These are phyloP conservation scores for Paxillus ammoniavirescens DNA, from an alignment of 768 basidiomycete species.

Conservation along the genomic window DNA sequence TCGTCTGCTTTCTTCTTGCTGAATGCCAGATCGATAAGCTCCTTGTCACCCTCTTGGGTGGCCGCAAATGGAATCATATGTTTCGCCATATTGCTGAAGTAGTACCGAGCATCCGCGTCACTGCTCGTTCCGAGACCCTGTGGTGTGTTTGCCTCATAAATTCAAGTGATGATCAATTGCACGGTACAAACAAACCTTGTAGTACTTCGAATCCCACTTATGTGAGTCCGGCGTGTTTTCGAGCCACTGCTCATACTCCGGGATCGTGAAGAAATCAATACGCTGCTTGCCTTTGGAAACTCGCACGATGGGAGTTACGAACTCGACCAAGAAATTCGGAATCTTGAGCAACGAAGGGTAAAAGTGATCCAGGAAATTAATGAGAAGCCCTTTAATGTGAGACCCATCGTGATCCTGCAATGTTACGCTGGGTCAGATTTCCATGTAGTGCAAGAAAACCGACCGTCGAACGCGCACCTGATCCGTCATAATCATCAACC, in stretches of 20 bases:
- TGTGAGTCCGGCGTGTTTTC: slow-evolving; percentile 71
- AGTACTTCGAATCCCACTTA: slow-evolving; percentile 94
- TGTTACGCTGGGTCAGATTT: background rate
- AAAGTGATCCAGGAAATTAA: slow-evolving; percentile 97
- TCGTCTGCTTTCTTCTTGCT: slow-evolving; percentile 99
- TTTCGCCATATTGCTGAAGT: slow-evolving; percentile 88
- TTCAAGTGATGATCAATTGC: background rate
- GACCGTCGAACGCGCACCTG: slow-evolving; percentile 59
- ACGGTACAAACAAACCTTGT: slow-evolving; percentile 69
- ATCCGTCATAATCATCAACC: slow-evolving; percentile 99
- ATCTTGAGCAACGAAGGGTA: slow-evolving; percentile 91
- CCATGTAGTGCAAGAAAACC: background rate
- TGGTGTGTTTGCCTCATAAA: background rate
- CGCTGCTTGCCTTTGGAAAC: slow-evolving; percentile 80
- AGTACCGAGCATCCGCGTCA: slow-evolving; percentile 86
- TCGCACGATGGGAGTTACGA: slow-evolving; percentile 97
- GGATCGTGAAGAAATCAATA: slow-evolving; percentile 93
- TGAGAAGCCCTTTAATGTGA: slow-evolving; percentile 99
- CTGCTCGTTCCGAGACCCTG: slow-evolving; percentile 96
- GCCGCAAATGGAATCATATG: slow-evolving; percentile 93
- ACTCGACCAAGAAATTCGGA: slow-evolving; percentile 93
- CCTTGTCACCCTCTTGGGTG: slow-evolving; percentile 77
- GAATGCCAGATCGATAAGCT: slow-evolving; percentile 95
- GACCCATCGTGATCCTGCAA: slow-evolving; percentile 97
- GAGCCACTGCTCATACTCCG: slow-evolving; percentile 93